Base-by-base conservation (phyloP, 2,329 filamentous ascomycete species). In the Diplodia mutila region DNA sequence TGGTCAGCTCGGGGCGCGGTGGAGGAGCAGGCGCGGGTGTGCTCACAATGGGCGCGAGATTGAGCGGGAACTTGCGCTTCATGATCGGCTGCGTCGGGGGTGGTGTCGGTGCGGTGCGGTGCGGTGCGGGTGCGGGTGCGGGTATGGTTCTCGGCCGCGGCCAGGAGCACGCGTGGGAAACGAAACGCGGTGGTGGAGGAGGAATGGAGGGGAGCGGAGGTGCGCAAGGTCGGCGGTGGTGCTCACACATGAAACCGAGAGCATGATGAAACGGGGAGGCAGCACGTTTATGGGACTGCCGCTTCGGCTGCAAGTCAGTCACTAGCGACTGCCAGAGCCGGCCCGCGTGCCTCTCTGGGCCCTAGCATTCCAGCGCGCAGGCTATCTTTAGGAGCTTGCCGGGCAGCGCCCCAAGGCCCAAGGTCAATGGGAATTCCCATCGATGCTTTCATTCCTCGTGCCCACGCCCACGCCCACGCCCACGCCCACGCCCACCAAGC, bases 61-160 rank as follows among this genome's bases (percentile, higher is more conserved):
- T 79, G 73, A 82, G 80, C 65, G 80, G 79, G 69, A 83, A 82
- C 71, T 82, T 82, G 61, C 79, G 77, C 73, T 78, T 78, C 78
- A 80, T 81, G 34, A 37, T 37, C 34, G 34, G 34, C 34, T 25
- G 63, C n/a, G 34, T 21, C 18, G 63, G 63, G 23, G 34, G 34
- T 12, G 11, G 34, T 37, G 57, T n/a, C 23, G 29, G n/a, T 23
- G 34, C 32, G 23, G 48, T 8, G 63, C 51, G 51, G 25, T 25
- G 27, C 49, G 51, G 25, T 25, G 27, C 49, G 34, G 23, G 52
- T 25, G 64, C 52, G 32, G 55, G 42, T 23, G 27, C 57, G 25
- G 25, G 16, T n/a, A n/a, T n/a, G n/a, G 42, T 49, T 42, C 57
- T 32, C 39, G 39, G 42, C 57, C 39, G 57, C 39, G 57, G 57